Evolutionary conservation across 108 stramenopile genomes (phyloP).

Genomic region (Nitzschia sp.): DNA sequence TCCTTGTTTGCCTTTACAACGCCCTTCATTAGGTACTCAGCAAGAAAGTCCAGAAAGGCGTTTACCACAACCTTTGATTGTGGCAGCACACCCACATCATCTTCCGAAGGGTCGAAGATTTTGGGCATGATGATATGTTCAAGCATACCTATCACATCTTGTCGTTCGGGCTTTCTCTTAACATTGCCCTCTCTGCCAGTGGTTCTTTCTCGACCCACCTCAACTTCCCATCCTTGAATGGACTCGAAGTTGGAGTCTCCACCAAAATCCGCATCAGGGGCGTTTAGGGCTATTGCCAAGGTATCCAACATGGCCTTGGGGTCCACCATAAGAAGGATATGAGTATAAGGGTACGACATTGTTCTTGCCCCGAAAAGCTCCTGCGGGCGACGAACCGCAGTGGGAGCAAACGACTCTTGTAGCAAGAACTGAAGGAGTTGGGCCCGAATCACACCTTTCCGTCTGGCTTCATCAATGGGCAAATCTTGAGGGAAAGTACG

Average conservation of each 20-base stretch:
- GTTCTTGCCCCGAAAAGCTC: conserved; percentile 48
- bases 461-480: conserved; percentile 34
- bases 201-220: conserved; percentile 28
- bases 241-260: conserved; percentile 26
- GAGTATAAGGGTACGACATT: conserved; percentile 70
- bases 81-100: not conserved
- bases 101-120: conserved; percentile 25
- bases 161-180: conserved; percentile 46
- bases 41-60: conserved; percentile 77
- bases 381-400: conserved; percentile 11
- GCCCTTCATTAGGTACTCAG: conserved; percentile 70
- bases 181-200: not conserved
- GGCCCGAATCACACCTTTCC: conserved; percentile 43
- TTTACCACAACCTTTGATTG: conserved; percentile 33
- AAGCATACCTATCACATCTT: conserved; percentile 57
- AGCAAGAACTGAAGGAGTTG: conserved; percentile 60
- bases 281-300: conserved; percentile 72
- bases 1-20: conserved; percentile 55
- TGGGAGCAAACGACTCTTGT: conserved; percentile 33
- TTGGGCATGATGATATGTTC: conserved; percentile 60
- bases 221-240: conserved; percentile 51
- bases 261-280: conserved; percentile 48
- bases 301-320: conserved; percentile 70
- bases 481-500: conserved; percentile 66
- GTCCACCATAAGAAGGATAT: conserved; percentile 70